Conservation (phyloP, 352 stramenopile species). For the Phytophthora brassicae region DNA sequence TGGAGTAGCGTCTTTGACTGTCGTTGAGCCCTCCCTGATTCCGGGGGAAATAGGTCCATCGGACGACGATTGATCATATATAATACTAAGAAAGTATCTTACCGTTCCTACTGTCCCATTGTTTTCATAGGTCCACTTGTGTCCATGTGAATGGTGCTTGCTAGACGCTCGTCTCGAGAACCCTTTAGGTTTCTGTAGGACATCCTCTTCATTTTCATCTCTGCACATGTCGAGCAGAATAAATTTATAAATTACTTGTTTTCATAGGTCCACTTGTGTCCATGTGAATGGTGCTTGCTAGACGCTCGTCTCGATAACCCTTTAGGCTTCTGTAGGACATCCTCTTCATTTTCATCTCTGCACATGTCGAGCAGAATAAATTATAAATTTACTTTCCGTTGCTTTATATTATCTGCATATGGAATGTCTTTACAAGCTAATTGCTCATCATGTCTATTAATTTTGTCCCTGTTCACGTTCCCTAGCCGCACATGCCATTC, state of each 20-base stretch:
- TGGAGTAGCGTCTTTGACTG: not conserved
- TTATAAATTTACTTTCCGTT: too few relatives aligned
- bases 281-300: not conserved
- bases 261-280: not conserved
- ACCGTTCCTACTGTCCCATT: not conserved
- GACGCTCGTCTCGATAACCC: not conserved
- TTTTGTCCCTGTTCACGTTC: too few relatives aligned
- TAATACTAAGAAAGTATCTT: not conserved
- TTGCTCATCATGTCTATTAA: too few relatives aligned
- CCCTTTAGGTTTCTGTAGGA: slow-evolving; percentile 1
- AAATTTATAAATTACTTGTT: not conserved
- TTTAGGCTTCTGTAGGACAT: slow-evolving; percentile 3
- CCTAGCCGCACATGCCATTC: too few relatives aligned
- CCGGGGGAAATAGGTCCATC: too few relatives aligned
- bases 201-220: slow-evolving; percentile 8
- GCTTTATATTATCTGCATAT: too few relatives aligned
- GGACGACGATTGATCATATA: not conserved
- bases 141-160: not conserved
- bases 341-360: slow-evolving; percentile 4
- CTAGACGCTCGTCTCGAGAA: not conserved
- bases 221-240: slow-evolving; percentile 1
- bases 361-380: slow-evolving; percentile 1
- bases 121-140: not conserved
- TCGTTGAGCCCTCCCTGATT: too few relatives aligned
- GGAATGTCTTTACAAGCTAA: too few relatives aligned